These are phyloP conservation scores for Apiospora hydei DNA, from an alignment of 2,329 filamentous ascomycete genomes.

Conservation along the genomic window DNA sequence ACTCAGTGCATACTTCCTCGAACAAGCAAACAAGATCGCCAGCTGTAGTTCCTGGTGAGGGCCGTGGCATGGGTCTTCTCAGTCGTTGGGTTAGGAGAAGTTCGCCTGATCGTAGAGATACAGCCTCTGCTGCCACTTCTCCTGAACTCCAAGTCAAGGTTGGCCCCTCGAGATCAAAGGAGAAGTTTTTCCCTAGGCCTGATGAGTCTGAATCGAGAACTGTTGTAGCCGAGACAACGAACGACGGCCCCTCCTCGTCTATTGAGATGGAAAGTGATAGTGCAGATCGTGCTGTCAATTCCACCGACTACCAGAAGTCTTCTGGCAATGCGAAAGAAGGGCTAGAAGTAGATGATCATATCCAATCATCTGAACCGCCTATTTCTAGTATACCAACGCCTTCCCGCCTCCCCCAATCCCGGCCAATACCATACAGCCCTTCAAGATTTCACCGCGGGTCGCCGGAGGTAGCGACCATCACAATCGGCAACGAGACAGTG, in stretches of 20 bases:
- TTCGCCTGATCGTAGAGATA: slow-evolving; percentile 30
- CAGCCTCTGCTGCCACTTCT: slow-evolving; percentile 22
- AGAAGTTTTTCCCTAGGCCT: neutral
- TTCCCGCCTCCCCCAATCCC: slow-evolving; percentile 38
- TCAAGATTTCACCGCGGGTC: slow-evolving; percentile 61
- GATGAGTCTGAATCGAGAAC: neutral
- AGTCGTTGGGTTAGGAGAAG: slow-evolving; percentile 39
- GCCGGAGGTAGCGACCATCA: slow-evolving; percentile 75
- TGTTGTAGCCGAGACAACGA: neutral
- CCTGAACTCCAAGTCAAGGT: slow-evolving; percentile 23
- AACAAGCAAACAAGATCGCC: slow-evolving; percentile 24
- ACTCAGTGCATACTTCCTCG: slow-evolving; percentile 10
- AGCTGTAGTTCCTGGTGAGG: slow-evolving; percentile 21
- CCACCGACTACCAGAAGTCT: slow-evolving; percentile 9
- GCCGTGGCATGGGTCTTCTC: slow-evolving; percentile 31
- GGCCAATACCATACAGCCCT: slow-evolving; percentile 33
- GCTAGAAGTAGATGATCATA: neutral
- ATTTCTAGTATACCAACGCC: slow-evolving; percentile 46
- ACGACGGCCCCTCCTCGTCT: neutral
- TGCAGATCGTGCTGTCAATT: slow-evolving; percentile 24
- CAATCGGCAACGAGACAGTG: slow-evolving; percentile 72
- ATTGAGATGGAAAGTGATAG: slow-evolving; percentile 6
- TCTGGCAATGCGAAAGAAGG: neutral
- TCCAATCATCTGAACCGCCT: slow-evolving; percentile 36
- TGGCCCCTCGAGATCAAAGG: slow-evolving; percentile 27